A percentile compares a stretch with the other conserved stretches of the same genome.
phyloP scores from a whole-genome alignment of 768 basidiomycete species.

The Kwoniella mangroviensis region DNA sequence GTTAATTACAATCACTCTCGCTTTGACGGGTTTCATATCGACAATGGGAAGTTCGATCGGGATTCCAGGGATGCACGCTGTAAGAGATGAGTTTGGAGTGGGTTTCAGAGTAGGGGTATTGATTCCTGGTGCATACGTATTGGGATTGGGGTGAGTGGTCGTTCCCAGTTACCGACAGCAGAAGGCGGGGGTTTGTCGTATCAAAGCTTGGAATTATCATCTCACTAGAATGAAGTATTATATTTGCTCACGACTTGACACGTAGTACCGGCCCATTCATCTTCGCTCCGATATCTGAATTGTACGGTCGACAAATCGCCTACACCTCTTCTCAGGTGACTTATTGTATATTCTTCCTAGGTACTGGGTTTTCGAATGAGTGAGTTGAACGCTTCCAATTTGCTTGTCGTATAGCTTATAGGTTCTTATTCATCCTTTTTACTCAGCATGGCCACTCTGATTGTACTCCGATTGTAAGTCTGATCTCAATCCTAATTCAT shows the following conservation, averaged over 20 bases:
- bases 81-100: constrained; percentile 42
- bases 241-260: too few species aligned
- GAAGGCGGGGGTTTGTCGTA: too few species aligned
- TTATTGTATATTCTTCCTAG: constrained; percentile 46
- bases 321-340: constrained; percentile 36
- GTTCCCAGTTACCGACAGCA: too few species aligned
- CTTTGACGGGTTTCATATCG: constrained; percentile 49
- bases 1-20: constrained; percentile 35
- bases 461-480: constrained; percentile 47
- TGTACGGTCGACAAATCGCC: constrained; percentile 49
- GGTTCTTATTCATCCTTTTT: too few species aligned
- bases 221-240: too few species aligned
- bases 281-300: constrained; percentile 51
- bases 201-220: too few species aligned
- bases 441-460: constrained; percentile 39
- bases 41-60: constrained; percentile 45
- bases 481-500: too few species aligned
- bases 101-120: constrained; percentile 45
- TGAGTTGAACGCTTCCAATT: too few species aligned
- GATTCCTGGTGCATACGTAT: constrained; percentile 43
- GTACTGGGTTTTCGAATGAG: constrained; percentile 42
- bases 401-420: too few species aligned
- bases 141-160: constrained; percentile 50
- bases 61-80: constrained; percentile 47
- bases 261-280: constrained; percentile 54